Conservation (phyloP, 345 rosid species). For the Brassica juncea region DNA sequence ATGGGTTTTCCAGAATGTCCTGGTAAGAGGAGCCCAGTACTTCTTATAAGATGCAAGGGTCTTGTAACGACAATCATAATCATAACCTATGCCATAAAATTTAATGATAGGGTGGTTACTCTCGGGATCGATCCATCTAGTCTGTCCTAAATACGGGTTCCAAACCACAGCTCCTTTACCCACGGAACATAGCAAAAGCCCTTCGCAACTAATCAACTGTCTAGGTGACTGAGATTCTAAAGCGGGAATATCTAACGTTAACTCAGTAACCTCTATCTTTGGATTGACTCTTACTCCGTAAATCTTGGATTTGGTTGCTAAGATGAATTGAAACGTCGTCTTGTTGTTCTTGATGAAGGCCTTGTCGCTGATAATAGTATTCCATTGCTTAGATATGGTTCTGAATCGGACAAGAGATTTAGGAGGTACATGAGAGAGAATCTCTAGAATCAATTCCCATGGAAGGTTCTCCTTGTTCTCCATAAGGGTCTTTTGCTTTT, state of each 20-base stretch:
- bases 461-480: background rate
- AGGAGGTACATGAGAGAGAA: background rate
- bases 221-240: background rate
- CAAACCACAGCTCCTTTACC: background rate
- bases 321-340: conserved; percentile 4
- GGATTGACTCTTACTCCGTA: conserved; percentile 15
- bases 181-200: background rate
- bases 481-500: background rate
- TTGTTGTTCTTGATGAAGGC: conserved; percentile 18
- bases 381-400: background rate
- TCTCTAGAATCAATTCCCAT: background rate
- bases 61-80: conserved; percentile 4
- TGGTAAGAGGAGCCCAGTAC: background rate
- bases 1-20: background rate
- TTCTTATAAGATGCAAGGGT: background rate
- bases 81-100: background rate
- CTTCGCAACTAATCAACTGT: background rate
- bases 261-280: background rate
- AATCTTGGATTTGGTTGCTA: conserved; percentile 14
- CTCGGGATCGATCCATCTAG: background rate
- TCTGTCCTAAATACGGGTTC: background rate
- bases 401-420: background rate
- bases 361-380: background rate
- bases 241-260: background rate
- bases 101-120: background rate